A percentile compares a stretch with the other conserved stretches of the same genome.
These are phyloP conservation scores for Sporothrix inflata DNA, from an alignment of 2,329 filamentous ascomycete genomes.

Conservation along the genomic window DNA sequence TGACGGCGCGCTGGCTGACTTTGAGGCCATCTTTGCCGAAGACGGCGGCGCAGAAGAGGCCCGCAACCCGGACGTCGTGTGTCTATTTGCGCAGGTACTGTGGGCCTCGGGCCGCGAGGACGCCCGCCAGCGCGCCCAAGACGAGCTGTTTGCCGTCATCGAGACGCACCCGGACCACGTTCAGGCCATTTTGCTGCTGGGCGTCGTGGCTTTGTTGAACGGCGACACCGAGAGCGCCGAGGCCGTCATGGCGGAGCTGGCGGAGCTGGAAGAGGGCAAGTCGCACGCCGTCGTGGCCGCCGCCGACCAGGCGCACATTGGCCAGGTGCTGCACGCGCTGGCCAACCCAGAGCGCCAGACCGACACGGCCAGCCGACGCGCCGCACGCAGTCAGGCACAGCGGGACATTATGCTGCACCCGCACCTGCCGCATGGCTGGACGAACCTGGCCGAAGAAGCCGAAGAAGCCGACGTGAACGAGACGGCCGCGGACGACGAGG, in stretches of 20 bases:
- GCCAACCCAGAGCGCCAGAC: conserved; percentile 52
- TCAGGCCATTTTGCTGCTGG: conserved; percentile 77
- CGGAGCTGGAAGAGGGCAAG: conserved; percentile 65
- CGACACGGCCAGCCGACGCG: conserved; percentile 54
- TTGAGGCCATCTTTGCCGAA: conserved; percentile 78
- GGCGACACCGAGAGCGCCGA: conserved; percentile 77
- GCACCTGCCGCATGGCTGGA: conserved; percentile 79
- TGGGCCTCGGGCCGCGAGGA: conserved; percentile 84
- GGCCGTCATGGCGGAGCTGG: conserved; percentile 78
- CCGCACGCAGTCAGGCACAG: conserved; percentile 64
- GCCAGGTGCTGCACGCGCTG: conserved; percentile 75
- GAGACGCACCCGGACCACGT: conserved; percentile 75
- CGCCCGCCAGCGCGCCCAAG: conserved; percentile 74
- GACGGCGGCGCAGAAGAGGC: conserved; percentile 75
- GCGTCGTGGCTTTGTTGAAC: conserved; percentile 81
- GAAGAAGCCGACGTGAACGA: conserved; percentile 44
- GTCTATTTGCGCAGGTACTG: conserved; percentile 84
- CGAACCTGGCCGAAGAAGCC: conserved; percentile 61
- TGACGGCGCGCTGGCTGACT: conserved; percentile 74
- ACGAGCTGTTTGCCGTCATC: conserved; percentile 78
- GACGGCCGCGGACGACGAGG: conserved; percentile 45
- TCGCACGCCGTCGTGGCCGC: conserved; percentile 50
- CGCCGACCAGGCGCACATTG: conserved; percentile 68
- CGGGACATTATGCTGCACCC: conserved; percentile 81
- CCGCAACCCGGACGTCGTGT: conserved; percentile 81